Conservation (phyloP, 2,329 filamentous ascomycete species). For the Eurotiales sp. region DNA sequence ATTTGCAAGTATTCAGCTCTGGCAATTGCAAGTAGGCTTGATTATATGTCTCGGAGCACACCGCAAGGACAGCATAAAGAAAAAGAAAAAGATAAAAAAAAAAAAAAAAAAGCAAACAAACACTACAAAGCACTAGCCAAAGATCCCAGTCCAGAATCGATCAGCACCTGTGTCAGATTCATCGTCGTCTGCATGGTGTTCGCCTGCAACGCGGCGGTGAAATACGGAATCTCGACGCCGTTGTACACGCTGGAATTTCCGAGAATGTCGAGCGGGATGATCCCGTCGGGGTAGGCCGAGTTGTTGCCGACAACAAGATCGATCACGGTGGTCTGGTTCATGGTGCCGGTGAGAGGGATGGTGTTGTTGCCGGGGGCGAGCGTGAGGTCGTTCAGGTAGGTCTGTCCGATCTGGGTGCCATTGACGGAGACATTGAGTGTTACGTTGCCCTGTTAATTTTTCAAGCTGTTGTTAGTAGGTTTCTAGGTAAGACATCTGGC, state of each 20-base stretch:
- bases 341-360: conserved; percentile 46
- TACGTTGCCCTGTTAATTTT: conserved; percentile 46
- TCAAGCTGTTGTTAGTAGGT: neutral
- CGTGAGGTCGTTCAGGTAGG: conserved; percentile 49
- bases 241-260: conserved; percentile 48
- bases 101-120: neutral
- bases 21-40: too few relatives aligned
- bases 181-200: conserved; percentile 46
- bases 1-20: too few relatives aligned
- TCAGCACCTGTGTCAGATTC: conserved; percentile 38
- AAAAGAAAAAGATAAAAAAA: neutral
- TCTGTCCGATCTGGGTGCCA: conserved; percentile 46
- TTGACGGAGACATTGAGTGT: conserved; percentile 51
- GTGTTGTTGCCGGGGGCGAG: conserved; percentile 54
- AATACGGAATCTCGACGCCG: conserved; percentile 52
- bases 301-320: conserved; percentile 23
- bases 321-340: conserved; percentile 43
- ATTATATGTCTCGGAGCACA: too few relatives aligned
- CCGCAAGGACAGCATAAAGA: neutral
- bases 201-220: conserved; percentile 47
- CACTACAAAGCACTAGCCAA: conserved; percentile 1
- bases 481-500: neutral
- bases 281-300: conserved; percentile 41
- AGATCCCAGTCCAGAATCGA: conserved; percentile 1
- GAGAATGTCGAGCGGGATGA: conserved; percentile 50